Evolutionary conservation across 176 grass and related monocot species (phyloP).

Genomic region (Dendrocalamus sinicus): DNA sequence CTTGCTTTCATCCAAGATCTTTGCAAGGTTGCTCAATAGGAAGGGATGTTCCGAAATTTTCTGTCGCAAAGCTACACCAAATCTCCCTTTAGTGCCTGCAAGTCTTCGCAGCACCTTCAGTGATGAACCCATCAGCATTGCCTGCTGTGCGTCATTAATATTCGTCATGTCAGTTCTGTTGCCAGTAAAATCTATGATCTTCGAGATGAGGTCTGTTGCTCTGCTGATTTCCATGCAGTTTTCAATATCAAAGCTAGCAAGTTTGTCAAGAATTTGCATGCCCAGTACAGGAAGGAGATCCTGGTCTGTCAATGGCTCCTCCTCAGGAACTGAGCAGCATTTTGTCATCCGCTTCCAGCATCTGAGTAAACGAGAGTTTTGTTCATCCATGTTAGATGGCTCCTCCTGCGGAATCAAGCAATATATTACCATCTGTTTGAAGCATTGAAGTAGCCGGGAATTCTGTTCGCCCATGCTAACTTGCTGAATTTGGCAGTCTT

Average conservation of each 20-base stretch:
- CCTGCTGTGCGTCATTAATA: background rate
- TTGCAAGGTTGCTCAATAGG: slow-evolving; percentile 1
- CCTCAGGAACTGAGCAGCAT: background rate
- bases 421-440: no score
- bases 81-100: background rate
- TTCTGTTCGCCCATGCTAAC: no score
- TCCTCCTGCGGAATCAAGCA: no score
- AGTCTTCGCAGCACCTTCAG: slow-evolving; percentile 11
- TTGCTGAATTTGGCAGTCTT: no score
- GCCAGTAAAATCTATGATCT: slow-evolving; percentile 3
- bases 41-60: slow-evolving; percentile 14
- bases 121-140: background rate
- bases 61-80: background rate
- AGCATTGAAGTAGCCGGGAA: no score
- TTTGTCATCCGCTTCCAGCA: background rate
- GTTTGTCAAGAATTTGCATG: background rate
- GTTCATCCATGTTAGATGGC: no score
- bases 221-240: slow-evolving; percentile 9
- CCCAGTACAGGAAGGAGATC: background rate
- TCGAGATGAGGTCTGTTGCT: background rate
- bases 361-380: no score
- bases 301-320: background rate
- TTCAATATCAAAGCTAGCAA: background rate
- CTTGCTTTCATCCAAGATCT: background rate
- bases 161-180: background rate